Conservation (phyloP, 495 filamentous ascomycete species). For the Neurospora africana region DNA sequence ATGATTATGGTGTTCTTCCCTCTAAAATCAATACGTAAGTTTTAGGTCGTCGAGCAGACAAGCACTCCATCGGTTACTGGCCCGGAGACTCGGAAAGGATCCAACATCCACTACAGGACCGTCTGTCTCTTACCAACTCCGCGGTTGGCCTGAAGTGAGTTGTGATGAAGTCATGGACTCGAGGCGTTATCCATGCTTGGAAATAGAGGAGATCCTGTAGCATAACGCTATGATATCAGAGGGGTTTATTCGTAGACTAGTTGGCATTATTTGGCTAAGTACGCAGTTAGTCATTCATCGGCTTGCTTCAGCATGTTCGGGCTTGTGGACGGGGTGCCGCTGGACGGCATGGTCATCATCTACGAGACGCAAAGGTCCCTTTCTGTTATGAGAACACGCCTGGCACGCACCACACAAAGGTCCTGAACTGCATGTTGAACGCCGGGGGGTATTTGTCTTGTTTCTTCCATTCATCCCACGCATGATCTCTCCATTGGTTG, state of each 20-base stretch:
- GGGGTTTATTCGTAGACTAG: not conserved
- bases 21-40: not conserved
- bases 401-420: not conserved
- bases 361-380: not conserved
- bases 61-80: not conserved
- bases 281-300: not conserved
- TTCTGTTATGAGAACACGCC: not conserved
- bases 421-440: not conserved
- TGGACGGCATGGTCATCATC: not conserved
- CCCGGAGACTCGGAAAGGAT: not conserved
- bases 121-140: not conserved
- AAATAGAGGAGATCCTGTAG: not conserved
- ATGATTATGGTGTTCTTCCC: not conserved
- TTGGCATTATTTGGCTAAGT: not conserved
- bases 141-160: not conserved
- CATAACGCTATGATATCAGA: not conserved
- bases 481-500: constrained; percentile 29
- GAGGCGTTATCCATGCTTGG: not conserved
- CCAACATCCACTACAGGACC: not conserved
- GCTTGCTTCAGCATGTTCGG: not conserved
- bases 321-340: not conserved
- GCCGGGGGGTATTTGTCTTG: constrained; percentile 20
- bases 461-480: constrained; percentile 23
- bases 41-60: not conserved
- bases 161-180: not conserved